These are phyloP conservation scores for Alternaria sp. DNA, from an alignment of 2,329 filamentous ascomycete species.

Conservation along the genomic window DNA sequence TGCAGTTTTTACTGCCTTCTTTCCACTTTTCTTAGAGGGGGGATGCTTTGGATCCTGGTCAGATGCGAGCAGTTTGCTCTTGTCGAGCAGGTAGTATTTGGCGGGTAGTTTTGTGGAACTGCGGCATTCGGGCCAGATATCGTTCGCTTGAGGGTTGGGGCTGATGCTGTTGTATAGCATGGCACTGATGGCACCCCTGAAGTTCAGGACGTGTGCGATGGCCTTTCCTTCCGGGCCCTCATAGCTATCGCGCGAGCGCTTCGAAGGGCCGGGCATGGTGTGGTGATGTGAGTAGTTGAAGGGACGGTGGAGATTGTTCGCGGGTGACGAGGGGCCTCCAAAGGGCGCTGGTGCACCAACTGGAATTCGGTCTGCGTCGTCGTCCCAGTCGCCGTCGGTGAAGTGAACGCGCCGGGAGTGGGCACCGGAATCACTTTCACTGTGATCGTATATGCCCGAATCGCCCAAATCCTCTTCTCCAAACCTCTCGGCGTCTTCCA, in stretches of 20 bases:
- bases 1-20: background rate
- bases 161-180: conserved; percentile 27
- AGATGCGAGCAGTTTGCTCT: background rate
- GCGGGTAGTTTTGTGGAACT: conserved; percentile 34
- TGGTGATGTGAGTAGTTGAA: background rate
- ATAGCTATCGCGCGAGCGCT: conserved; percentile 27
- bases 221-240: conserved; percentile 20
- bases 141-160: conserved; percentile 36
- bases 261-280: conserved; percentile 12
- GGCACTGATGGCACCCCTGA: conserved; percentile 31
- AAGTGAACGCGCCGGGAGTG: background rate
- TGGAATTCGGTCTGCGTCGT: background rate
- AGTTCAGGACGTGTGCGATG: conserved; percentile 17
- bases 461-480: background rate
- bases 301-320: background rate
- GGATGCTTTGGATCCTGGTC: conserved; percentile 1
- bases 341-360: background rate
- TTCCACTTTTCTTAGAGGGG: background rate
- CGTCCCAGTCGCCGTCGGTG: background rate
- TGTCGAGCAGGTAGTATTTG: conserved; percentile 30
- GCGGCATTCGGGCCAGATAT: conserved; percentile 47
- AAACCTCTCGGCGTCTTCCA: conserved; percentile 2
- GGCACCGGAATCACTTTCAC: background rate
- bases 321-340: background rate
- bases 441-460: background rate